Evolutionary conservation across 2,329 filamentous ascomycete species (phyloP).

Genomic region (Fusarium pseudoanthophilum): DNA sequence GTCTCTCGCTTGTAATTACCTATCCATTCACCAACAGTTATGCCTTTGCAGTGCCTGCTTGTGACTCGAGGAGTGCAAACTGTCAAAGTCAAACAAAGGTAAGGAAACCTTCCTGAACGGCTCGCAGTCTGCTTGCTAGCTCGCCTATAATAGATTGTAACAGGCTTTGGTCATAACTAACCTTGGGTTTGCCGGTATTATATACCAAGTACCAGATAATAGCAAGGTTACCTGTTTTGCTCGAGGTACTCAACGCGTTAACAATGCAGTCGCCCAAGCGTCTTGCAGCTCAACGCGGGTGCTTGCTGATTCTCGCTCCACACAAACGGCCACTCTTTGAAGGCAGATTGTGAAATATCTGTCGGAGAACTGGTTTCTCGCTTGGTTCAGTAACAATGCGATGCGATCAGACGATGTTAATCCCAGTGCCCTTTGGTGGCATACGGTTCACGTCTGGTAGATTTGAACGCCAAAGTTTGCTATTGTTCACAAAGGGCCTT

Average conservation of each 20-base stretch:
- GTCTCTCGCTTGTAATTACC: not conserved
- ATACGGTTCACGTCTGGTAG: not conserved
- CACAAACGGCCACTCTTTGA: constrained; percentile 19
- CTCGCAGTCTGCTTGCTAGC: not conserved
- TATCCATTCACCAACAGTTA: not conserved
- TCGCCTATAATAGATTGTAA: not conserved
- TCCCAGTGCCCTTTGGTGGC: not conserved
- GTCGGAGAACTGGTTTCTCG: not conserved
- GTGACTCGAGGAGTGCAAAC: not conserved
- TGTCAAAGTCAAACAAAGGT: not conserved
- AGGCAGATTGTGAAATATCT: constrained; percentile 7
- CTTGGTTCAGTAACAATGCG: not conserved
- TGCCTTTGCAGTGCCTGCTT: constrained; percentile 7
- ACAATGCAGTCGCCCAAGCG: constrained; percentile 10
- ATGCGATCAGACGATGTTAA: not conserved
- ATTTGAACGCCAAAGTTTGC: not conserved
- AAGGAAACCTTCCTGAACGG: not conserved
- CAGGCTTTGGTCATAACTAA: not conserved
- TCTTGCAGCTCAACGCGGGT: constrained; percentile 17
- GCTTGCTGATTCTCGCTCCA: constrained; percentile 38
- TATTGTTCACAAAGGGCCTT: not conserved
- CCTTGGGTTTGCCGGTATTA: not conserved
- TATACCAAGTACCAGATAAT: not conserved
- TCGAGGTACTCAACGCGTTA: not conserved
- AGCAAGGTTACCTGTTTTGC: not conserved